phyloP scores from a whole-genome alignment of 208 protist genomes.

The Leishmania major region DNA sequence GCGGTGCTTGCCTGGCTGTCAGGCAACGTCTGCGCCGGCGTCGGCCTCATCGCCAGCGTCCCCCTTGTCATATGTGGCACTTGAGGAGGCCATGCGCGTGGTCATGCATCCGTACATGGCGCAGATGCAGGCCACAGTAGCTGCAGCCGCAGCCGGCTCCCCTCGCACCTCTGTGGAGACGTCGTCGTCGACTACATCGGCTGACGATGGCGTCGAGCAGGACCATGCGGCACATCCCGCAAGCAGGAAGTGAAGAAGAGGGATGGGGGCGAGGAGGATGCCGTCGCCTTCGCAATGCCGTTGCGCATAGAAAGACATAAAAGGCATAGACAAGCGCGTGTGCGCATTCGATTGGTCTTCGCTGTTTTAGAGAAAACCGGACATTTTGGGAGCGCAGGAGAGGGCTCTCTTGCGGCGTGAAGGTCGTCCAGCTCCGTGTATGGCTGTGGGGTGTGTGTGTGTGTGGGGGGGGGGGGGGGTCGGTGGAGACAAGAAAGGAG shows the following conservation, averaged over 20 bases:
- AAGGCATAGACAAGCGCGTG: neutral
- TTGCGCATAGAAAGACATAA: neutral
- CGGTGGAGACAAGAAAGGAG: neutral
- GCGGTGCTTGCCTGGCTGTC: neutral
- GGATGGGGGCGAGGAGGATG: neutral
- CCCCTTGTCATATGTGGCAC: constrained; percentile 13
- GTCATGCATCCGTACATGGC: constrained; percentile 31
- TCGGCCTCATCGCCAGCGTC: neutral
- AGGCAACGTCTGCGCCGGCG: neutral
- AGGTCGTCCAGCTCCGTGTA: neutral
- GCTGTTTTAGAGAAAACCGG: neutral
- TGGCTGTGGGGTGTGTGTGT: neutral
- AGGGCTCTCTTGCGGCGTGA: neutral
- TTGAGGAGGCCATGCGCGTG: constrained; percentile 26
- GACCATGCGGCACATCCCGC: neutral
- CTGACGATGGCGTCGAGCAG: neutral
- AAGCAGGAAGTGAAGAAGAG: no score
- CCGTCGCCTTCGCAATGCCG: neutral
- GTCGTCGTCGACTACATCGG: neutral
- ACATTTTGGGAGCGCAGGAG: neutral
- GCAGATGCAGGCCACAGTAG: constrained; percentile 19
- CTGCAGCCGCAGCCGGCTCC: neutral
- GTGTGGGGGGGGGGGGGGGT: no score
- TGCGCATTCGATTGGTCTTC: neutral
- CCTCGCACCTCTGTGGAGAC: neutral